Conservation (phyloP, 805 yeast genomes). For the Lipomyces mesembrius region DNA sequence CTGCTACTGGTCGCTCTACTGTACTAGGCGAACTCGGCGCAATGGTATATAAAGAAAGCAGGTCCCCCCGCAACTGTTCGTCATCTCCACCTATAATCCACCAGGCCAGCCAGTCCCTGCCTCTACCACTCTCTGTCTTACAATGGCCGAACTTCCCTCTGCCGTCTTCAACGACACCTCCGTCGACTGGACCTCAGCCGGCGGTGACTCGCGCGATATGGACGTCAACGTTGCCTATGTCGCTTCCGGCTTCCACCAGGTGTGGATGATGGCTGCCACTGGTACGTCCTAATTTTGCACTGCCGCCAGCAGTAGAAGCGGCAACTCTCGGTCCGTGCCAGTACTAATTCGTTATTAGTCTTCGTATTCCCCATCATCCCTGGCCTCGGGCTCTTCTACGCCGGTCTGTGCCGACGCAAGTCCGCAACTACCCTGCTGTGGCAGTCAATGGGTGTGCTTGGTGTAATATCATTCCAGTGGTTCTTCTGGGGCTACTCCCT, state of each 20-base stretch:
- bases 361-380: constrained; percentile 97
- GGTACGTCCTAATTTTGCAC: neutral
- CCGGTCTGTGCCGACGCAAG: constrained; percentile 92
- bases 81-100: neutral
- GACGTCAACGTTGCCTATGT: constrained; percentile 65
- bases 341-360: constrained; percentile 10
- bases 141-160: constrained; percentile 35
- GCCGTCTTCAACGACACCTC: constrained; percentile 34
- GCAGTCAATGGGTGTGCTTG: constrained; percentile 90
- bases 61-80: too few relatives aligned
- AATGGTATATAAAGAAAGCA: too few relatives aligned
- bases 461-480: constrained; percentile 91
- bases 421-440: constrained; percentile 93
- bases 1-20: too few relatives aligned
- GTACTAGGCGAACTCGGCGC: too few relatives aligned
- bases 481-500: constrained; percentile 97
- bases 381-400: constrained; percentile 90
- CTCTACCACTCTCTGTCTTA: neutral
- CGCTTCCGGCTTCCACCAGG: constrained; percentile 66
- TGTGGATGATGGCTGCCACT: constrained; percentile 68
- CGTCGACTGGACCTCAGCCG: constrained; percentile 45
- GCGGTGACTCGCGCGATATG: constrained; percentile 69
- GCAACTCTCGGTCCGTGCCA: neutral
- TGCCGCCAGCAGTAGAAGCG: constrained; percentile 1
- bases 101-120: neutral